Evolutionary conservation across 768 basidiomycete species (phyloP).

Genomic region (Strobilomyces confusus): DNA sequence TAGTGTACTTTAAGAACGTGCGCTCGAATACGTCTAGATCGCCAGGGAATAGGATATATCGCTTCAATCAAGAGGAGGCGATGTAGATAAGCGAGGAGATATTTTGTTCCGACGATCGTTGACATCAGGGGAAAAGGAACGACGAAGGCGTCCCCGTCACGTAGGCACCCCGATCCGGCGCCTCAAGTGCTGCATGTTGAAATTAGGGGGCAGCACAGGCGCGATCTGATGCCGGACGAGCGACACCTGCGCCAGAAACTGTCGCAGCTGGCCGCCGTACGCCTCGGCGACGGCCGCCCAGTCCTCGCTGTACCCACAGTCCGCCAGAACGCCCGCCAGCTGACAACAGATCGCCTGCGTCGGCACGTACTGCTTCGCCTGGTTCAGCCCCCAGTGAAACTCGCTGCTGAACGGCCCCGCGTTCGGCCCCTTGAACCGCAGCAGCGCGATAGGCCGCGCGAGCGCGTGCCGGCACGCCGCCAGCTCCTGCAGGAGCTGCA

Average conservation of each 20-base stretch:
- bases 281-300: conserved; percentile 30
- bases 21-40: conserved; percentile 4
- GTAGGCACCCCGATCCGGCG: conserved; percentile 24
- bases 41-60: neutral
- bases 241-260: conserved; percentile 31
- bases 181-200: conserved; percentile 31
- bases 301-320: conserved; percentile 26
- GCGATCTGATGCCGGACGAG: conserved; percentile 28
- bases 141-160: conserved; percentile 7
- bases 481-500: conserved; percentile 28
- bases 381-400: conserved; percentile 28
- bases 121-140: neutral
- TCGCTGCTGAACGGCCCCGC: conserved; percentile 26
- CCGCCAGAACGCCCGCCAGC: conserved; percentile 17
- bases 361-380: conserved; percentile 24
- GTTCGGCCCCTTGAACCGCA: conserved; percentile 30
- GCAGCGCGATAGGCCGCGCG: conserved; percentile 17
- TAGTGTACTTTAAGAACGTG: neutral
- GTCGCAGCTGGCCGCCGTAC: conserved; percentile 27
- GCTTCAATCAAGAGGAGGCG: too few species aligned
- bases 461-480: conserved; percentile 20
- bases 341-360: conserved; percentile 23
- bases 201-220: conserved; percentile 30
- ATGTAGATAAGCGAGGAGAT: neutral
- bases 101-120: neutral